phyloP scores from a whole-genome alignment of 805 yeast genomes.

The Metschnikowia baotianmanensis region DNA sequence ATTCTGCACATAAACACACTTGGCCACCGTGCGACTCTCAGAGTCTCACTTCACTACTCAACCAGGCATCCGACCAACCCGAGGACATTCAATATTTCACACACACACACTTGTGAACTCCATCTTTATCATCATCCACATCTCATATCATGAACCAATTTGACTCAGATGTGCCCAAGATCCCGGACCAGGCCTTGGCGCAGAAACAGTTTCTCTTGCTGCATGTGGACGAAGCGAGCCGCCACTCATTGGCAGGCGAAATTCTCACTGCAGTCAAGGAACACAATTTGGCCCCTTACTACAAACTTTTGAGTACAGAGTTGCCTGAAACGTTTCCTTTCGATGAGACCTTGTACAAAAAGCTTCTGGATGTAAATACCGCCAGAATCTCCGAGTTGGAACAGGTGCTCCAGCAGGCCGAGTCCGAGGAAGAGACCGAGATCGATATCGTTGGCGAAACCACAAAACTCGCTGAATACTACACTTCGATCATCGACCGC shows the following conservation, averaged over 20 bases:
- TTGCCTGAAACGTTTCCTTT: slow-evolving; percentile 43
- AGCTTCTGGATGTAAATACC: slow-evolving; percentile 52
- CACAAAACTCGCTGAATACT: slow-evolving; percentile 82
- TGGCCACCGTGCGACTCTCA: no score
- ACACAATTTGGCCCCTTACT: slow-evolving; percentile 79
- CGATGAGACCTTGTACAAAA: slow-evolving; percentile 58
- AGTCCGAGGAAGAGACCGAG: slow-evolving; percentile 81
- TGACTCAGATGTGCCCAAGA: slow-evolving; percentile 51
- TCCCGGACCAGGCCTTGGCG: slow-evolving; percentile 83
- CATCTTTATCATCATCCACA: not conserved
- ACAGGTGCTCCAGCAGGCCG: slow-evolving; percentile 50
- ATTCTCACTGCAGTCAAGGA: slow-evolving; percentile 54
- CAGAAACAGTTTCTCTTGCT: slow-evolving; percentile 67
- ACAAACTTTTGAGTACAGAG: slow-evolving; percentile 52
- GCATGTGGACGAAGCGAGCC: slow-evolving; percentile 31
- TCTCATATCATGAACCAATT: slow-evolving; percentile 22
- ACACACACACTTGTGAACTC: no score
- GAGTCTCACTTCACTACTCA: no score
- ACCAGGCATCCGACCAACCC: no score
- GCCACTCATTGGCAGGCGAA: slow-evolving; percentile 38
- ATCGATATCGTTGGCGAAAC: slow-evolving; percentile 74
- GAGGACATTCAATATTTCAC: no score
- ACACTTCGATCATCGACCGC: slow-evolving; percentile 80
- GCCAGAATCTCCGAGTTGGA: slow-evolving; percentile 52
- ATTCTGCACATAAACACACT: no score